Evolutionary conservation across 768 basidiomycete species (phyloP).

Genomic region (Kwoniella heveanensis): DNA sequence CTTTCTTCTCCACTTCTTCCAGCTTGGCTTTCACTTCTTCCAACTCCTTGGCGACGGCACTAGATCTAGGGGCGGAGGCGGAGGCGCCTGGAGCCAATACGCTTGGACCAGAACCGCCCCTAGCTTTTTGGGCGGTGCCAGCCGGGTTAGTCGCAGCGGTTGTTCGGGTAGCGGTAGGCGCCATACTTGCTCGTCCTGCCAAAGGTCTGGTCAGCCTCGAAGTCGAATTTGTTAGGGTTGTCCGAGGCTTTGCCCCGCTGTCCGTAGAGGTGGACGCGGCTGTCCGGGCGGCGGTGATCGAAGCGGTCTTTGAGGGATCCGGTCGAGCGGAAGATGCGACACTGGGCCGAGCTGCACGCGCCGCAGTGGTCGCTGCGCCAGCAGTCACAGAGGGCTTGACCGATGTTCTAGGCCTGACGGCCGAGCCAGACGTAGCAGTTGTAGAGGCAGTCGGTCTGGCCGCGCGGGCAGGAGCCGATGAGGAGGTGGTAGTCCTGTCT

Average conservation of each 20-base stretch:
- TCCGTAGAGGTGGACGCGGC: neutral
- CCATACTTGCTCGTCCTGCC: constrained; percentile 25
- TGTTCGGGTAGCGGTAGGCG: neutral
- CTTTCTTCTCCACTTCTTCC: constrained; percentile 21
- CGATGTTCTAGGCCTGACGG: constrained; percentile 10
- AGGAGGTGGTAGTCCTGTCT: constrained; percentile 14
- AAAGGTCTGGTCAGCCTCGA: constrained; percentile 11
- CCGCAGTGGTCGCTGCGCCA: neutral
- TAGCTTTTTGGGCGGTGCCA: constrained; percentile 12
- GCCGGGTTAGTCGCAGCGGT: neutral
- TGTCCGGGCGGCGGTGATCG: neutral
- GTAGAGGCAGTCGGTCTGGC: constrained; percentile 6
- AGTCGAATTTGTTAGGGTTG: constrained; percentile 4
- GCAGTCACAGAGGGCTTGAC: constrained; percentile 15
- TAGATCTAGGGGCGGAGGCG: neutral
- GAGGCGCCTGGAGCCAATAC: constrained; percentile 2
- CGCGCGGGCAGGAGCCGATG: constrained; percentile 3
- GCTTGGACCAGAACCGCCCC: constrained; percentile 18
- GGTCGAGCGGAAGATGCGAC: constrained; percentile 3
- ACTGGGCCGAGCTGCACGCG: neutral
- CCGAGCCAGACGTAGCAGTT: neutral
- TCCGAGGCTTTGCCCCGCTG: constrained; percentile 1
- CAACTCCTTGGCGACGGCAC: neutral
- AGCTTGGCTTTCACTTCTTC: constrained; percentile 9
- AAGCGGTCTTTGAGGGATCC: constrained; percentile 5